phyloP scores from a whole-genome alignment of 192 early-diverging fungal species.

The Globomyces pollinis-pini region DNA sequence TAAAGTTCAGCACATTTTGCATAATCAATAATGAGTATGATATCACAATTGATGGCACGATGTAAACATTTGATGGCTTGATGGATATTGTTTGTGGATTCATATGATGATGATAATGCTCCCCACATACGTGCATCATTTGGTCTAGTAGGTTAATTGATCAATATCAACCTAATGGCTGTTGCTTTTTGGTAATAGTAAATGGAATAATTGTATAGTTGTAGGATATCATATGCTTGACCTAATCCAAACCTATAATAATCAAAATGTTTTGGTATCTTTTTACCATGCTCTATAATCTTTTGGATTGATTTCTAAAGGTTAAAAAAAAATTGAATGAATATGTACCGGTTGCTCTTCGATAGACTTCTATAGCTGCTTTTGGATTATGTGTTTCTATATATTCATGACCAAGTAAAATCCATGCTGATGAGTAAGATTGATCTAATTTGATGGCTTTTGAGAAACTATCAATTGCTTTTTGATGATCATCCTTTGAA shows the following conservation, averaged over 20 bases:
- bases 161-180: no score
- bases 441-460: slow-evolving; percentile 74
- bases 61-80: slow-evolving; percentile 71
- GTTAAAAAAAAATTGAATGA: slow-evolving; percentile 50
- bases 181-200: slow-evolving; percentile 75
- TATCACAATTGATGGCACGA: no score
- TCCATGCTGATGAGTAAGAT: slow-evolving; percentile 74
- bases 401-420: slow-evolving; percentile 91
- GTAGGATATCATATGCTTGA: slow-evolving; percentile 79
- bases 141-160: no score
- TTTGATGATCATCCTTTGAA: slow-evolving; percentile 66
- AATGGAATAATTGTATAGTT: slow-evolving; percentile 72
- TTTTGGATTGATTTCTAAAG: slow-evolving; percentile 60
- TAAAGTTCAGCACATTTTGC: no score
- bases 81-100: slow-evolving; percentile 36
- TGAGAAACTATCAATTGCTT: slow-evolving; percentile 81
- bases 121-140: slow-evolving; percentile 86
- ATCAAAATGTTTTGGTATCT: no score
- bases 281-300: slow-evolving; percentile 93
- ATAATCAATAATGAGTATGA: no score
- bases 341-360: no score
- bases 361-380: slow-evolving; percentile 84
- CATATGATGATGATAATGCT: slow-evolving; percentile 67
- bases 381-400: slow-evolving; percentile 84
- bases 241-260: no score